These are phyloP conservation scores for Scheffersomyces illinoinensis DNA, from an alignment of 1,139 yeast species.

Conservation along the genomic window DNA sequence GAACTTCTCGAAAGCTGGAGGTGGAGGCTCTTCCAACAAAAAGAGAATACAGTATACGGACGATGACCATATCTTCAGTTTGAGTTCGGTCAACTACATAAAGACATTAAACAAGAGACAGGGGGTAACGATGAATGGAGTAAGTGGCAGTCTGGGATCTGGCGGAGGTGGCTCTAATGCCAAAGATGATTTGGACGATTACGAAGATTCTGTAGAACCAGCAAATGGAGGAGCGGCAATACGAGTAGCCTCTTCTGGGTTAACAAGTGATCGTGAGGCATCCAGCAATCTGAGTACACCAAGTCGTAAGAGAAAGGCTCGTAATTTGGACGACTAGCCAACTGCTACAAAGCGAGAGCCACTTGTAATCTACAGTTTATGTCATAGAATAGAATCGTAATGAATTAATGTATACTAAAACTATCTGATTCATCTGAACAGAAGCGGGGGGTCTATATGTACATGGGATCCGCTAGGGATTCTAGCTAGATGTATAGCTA, in stretches of 20 bases:
- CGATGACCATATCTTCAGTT: conserved; percentile 82
- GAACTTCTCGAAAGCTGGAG: conserved; percentile 60
- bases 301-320: conserved; percentile 36
- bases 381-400: neutral
- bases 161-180: conserved; percentile 4
- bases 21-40: conserved; percentile 41
- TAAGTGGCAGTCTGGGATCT: neutral
- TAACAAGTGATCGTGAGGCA: conserved; percentile 2
- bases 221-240: conserved; percentile 7
- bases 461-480: neutral
- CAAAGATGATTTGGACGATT: conserved; percentile 45
- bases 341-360: neutral
- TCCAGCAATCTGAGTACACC: conserved; percentile 24
- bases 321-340: conserved; percentile 30
- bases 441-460: neutral
- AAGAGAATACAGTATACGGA: conserved; percentile 64
- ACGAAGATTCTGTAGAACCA: conserved; percentile 47
- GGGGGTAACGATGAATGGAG: conserved; percentile 11
- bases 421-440: conserved; percentile 5
- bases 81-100: conserved; percentile 74
- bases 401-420: conserved; percentile 3
- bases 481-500: neutral
- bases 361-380: neutral
- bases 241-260: conserved; percentile 1
- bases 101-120: conserved; percentile 53